phyloP scores from a whole-genome alignment of 2,329 filamentous ascomycete genomes.

The Lecanicillium sp. region DNA sequence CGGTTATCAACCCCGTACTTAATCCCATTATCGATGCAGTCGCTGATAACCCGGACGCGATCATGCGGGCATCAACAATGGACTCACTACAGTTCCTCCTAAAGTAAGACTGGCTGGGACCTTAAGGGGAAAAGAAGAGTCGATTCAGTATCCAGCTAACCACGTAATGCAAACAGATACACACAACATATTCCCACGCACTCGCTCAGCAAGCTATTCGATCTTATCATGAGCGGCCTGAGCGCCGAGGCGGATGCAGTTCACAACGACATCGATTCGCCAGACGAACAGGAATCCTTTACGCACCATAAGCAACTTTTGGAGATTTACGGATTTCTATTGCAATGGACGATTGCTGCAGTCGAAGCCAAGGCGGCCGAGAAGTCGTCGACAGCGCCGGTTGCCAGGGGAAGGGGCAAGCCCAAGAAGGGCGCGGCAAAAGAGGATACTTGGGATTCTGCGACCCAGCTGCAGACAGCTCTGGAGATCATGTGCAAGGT shows the following conservation, averaged over 20 bases:
- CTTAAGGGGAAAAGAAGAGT: too few species aligned
- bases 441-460: slow-evolving; percentile 81
- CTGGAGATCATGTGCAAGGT: slow-evolving; percentile 95
- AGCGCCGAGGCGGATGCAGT: slow-evolving; percentile 79
- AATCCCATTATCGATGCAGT: slow-evolving; percentile 91
- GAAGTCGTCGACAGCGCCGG: slow-evolving; percentile 63
- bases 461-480: slow-evolving; percentile 75
- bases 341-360: slow-evolving; percentile 93
- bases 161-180: slow-evolving; percentile 53
- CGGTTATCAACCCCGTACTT: slow-evolving; percentile 73
- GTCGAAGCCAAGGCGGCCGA: slow-evolving; percentile 91
- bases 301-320: slow-evolving; percentile 84
- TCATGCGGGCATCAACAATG: slow-evolving; percentile 69
- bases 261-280: slow-evolving; percentile 74
- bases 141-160: neutral
- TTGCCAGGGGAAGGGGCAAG: slow-evolving; percentile 64
- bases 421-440: slow-evolving; percentile 72
- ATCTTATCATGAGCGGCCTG: slow-evolving; percentile 78
- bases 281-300: slow-evolving; percentile 80
- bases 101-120: too few species aligned
- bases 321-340: slow-evolving; percentile 86
- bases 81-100: slow-evolving; percentile 92
- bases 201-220: slow-evolving; percentile 85
- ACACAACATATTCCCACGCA: slow-evolving; percentile 70
- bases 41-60: slow-evolving; percentile 82